Evolutionary conservation across 2,329 filamentous ascomycete genomes (phyloP).

Genomic region (Aspergillus hortae): DNA sequence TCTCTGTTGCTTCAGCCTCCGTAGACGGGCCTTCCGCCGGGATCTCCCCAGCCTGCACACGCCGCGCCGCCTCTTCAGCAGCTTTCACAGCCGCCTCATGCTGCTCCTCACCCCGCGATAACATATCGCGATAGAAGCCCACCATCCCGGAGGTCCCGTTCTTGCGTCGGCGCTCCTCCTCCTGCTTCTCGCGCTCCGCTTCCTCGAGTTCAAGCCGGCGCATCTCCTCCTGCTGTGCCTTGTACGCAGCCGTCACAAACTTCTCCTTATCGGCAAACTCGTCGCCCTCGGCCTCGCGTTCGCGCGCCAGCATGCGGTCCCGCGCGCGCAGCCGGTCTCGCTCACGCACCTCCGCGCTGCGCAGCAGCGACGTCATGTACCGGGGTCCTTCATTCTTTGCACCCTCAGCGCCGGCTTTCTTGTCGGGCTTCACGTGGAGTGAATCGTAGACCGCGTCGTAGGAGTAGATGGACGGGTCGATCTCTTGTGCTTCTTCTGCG

Average conservation of each 20-base stretch:
- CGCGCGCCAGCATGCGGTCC: constrained; percentile 58
- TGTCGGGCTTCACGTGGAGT: constrained; percentile 38
- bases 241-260: constrained; percentile 64
- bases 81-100: constrained; percentile 57
- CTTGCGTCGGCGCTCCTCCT: constrained; percentile 49
- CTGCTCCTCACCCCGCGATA: constrained; percentile 55
- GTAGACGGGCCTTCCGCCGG: constrained; percentile 15
- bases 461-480: constrained; percentile 48
- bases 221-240: constrained; percentile 61
- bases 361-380: constrained; percentile 59
- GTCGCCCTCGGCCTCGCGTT: constrained; percentile 64
- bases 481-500: constrained; percentile 39
- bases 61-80: constrained; percentile 43
- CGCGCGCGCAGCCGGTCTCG: constrained; percentile 60
- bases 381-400: constrained; percentile 43
- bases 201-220: constrained; percentile 55
- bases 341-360: constrained; percentile 59
- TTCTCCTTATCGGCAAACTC: constrained; percentile 65
- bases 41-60: constrained; percentile 26
- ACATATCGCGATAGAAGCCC: constrained; percentile 58
- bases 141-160: constrained; percentile 53
- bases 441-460: constrained; percentile 50
- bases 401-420: constrained; percentile 14
- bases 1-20: constrained; percentile 34
- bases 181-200: constrained; percentile 55